Percentiles rank a stretch among this genome's conserved stretches.
phyloP scores from a whole-genome alignment of 495 filamentous ascomycete genomes.

The Aspergillus steynii region DNA sequence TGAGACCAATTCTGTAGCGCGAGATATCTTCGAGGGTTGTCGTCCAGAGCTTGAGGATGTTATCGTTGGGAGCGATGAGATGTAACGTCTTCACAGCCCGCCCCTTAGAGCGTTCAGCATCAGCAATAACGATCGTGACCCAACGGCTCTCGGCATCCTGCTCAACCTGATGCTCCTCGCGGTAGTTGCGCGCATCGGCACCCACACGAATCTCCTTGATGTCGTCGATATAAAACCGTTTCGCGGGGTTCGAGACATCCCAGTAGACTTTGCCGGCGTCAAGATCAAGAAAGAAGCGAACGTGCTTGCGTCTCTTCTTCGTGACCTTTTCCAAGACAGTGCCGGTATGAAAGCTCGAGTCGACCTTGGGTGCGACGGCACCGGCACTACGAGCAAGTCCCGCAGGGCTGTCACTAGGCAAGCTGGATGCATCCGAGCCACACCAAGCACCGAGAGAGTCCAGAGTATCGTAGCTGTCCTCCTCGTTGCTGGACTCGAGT shows the following conservation, averaged over 20 bases:
- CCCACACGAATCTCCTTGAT: slow-evolving; percentile 86
- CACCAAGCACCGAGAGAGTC: slow-evolving; percentile 39
- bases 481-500: slow-evolving; percentile 55
- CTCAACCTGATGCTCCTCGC: slow-evolving; percentile 73
- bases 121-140: slow-evolving; percentile 84
- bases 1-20: slow-evolving; percentile 81
- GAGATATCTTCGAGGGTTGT: slow-evolving; percentile 76
- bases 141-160: slow-evolving; percentile 65
- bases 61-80: slow-evolving; percentile 71
- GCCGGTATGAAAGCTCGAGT: slow-evolving; percentile 70
- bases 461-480: slow-evolving; percentile 62
- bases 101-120: slow-evolving; percentile 65
- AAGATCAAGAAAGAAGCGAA: slow-evolving; percentile 75
- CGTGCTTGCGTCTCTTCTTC: slow-evolving; percentile 72
- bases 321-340: slow-evolving; percentile 78
- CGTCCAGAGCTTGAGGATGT: slow-evolving; percentile 75
- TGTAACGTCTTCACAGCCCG: slow-evolving; percentile 76
- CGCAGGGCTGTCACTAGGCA: slow-evolving; percentile 39
- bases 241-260: slow-evolving; percentile 75
- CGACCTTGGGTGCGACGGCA: slow-evolving; percentile 67
- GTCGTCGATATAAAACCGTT: slow-evolving; percentile 90
- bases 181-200: slow-evolving; percentile 83
- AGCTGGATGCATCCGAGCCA: slow-evolving; percentile 41
- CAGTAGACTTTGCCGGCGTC: slow-evolving; percentile 83
- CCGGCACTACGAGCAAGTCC: slow-evolving; percentile 34